A percentile compares a stretch with the other conserved stretches of the same genome.
phyloP scores from a whole-genome alignment of 371 early-diverging fungal species.

The Mortierella sp. region DNA sequence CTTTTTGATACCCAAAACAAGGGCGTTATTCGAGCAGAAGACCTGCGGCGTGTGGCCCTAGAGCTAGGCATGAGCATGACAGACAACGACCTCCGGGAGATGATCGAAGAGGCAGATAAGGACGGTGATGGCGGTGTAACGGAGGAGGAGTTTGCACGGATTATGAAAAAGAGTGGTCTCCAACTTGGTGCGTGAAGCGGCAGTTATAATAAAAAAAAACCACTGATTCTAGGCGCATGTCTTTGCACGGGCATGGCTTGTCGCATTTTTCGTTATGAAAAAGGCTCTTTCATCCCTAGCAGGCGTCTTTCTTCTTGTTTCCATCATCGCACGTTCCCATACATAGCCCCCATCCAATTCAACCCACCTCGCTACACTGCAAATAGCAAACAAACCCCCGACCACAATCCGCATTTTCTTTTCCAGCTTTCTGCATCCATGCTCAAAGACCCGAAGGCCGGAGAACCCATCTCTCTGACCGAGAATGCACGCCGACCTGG shows the following conservation, averaged over 20 bases:
- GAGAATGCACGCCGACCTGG: slow-evolving; percentile 37
- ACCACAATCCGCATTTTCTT: no score
- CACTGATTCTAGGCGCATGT: no score
- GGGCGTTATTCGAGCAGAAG: slow-evolving; percentile 75
- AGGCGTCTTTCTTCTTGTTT: no score
- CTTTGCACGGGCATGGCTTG: no score
- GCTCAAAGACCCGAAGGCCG: neutral
- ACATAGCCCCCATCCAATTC: no score
- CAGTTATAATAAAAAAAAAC: neutral
- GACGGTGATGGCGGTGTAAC: slow-evolving; percentile 65
- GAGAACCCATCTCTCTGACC: slow-evolving; percentile 17
- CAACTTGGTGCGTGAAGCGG: no score
- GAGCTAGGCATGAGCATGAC: slow-evolving; percentile 76
- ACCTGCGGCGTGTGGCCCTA: slow-evolving; percentile 75
- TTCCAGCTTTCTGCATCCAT: neutral
- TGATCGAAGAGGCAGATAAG: slow-evolving; percentile 85
- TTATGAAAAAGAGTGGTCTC: slow-evolving; percentile 31
- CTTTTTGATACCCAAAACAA: slow-evolving; percentile 82
- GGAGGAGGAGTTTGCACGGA: slow-evolving; percentile 25
- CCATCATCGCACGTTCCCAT: no score
- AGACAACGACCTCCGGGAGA: slow-evolving; percentile 80
- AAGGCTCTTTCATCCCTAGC: no score
- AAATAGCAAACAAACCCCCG: no score
- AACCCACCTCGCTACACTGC: no score
- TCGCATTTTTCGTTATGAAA: no score